A percentile compares a stretch with the other conserved stretches of the same genome.
phyloP scores from a whole-genome alignment of 2,329 filamentous ascomycete genomes.

The Colletotrichum lentis region DNA sequence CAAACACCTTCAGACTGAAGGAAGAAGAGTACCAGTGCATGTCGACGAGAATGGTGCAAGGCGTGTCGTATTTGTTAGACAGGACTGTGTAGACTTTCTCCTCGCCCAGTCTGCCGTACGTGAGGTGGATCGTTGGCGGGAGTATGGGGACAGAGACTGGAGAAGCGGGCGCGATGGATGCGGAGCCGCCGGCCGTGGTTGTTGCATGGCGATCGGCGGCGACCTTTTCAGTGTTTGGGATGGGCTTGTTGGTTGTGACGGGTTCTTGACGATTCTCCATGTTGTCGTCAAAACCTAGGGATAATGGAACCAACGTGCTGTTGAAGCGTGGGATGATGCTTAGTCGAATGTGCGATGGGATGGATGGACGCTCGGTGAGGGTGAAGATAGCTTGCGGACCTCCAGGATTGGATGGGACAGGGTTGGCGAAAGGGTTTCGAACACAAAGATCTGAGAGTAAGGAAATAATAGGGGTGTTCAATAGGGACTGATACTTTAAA shows the following conservation, averaged over 20 bases:
- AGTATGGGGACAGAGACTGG: neutral
- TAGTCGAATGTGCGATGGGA: too few relatives aligned
- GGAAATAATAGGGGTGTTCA: neutral
- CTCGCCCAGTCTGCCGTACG: neutral
- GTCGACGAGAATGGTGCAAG: neutral
- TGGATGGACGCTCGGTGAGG: too few relatives aligned
- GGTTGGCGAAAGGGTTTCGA: too few relatives aligned
- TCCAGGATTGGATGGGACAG: neutral
- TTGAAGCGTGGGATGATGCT: neutral
- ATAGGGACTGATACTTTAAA: neutral
- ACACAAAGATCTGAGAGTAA: too few relatives aligned
- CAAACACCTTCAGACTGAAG: neutral
- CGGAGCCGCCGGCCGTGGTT: neutral
- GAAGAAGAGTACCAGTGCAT: neutral
- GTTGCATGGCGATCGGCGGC: neutral
- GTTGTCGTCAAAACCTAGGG: neutral
- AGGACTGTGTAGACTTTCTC: neutral
- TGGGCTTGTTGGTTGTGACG: too few relatives aligned
- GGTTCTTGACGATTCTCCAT: too few relatives aligned
- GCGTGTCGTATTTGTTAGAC: neutral
- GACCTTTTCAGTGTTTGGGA: too few relatives aligned
- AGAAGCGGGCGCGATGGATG: neutral
- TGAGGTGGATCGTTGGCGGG: neutral
- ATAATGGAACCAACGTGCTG: neutral
- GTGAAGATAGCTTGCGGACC: neutral